Conservation (phyloP, 805 yeast species). For the Pichia rugopelliculosa region DNA sequence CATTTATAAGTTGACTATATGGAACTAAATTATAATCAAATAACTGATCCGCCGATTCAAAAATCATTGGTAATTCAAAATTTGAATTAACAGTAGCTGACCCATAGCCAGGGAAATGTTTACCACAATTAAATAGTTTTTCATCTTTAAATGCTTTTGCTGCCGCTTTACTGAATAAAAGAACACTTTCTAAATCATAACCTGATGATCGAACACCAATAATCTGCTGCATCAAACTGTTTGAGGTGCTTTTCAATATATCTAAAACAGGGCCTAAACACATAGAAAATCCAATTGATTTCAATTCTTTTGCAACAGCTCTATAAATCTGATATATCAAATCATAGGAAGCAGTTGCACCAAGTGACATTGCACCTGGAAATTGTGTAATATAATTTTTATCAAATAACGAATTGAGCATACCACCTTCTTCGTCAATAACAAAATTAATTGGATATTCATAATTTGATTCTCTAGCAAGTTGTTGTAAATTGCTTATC, state of each 20-base stretch:
- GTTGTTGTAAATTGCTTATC: slow-evolving; percentile 43
- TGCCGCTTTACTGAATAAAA: slow-evolving; percentile 45
- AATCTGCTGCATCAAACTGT: slow-evolving; percentile 31
- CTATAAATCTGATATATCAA: slow-evolving; percentile 44
- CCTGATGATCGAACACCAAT: slow-evolving; percentile 58
- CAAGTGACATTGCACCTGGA: slow-evolving; percentile 60
- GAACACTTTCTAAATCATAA: slow-evolving; percentile 50
- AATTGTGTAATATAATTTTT: slow-evolving; percentile 44
- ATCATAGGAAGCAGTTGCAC: slow-evolving; percentile 44
- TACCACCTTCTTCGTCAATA: slow-evolving; percentile 58
- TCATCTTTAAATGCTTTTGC: slow-evolving; percentile 48
- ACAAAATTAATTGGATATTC: slow-evolving; percentile 48
- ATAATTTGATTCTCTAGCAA: slow-evolving; percentile 46
- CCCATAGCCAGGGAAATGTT: slow-evolving; percentile 64
- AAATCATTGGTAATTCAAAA: slow-evolving; percentile 51
- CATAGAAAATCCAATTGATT: slow-evolving; percentile 48
- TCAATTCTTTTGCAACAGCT: slow-evolving; percentile 47
- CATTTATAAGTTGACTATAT: slow-evolving; percentile 39
- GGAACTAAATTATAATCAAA: slow-evolving; percentile 44
- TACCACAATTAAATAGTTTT: slow-evolving; percentile 48
- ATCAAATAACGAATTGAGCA: slow-evolving; percentile 53
- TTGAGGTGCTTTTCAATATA: slow-evolving; percentile 48
- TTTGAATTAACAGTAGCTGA: slow-evolving; percentile 51
- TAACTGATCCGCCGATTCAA: slow-evolving; percentile 47
- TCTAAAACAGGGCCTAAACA: slow-evolving; percentile 57